phyloP scores from a whole-genome alignment of 164 flowering plant species.

The grape (Vitis vinifera) region DNA sequence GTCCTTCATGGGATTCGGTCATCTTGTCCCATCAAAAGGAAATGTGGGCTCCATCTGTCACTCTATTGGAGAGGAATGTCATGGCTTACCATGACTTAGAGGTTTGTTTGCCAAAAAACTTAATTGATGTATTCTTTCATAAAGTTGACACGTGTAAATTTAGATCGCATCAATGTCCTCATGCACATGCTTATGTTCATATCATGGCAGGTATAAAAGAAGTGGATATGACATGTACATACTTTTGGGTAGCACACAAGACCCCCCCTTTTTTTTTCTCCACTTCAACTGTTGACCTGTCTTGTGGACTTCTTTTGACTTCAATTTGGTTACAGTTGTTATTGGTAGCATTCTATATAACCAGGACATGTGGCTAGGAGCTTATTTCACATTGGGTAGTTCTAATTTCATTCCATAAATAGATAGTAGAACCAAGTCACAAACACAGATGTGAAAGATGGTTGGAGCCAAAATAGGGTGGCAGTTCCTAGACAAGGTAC shows the following conservation, averaged over 20 bases:
- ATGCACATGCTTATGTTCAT: neutral
- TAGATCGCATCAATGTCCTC: neutral
- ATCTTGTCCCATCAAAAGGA: neutral
- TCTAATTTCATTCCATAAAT: too few relatives aligned
- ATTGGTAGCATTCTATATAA: neutral
- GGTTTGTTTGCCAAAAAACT: slow-evolving; percentile 3
- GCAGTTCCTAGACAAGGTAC: too few relatives aligned
- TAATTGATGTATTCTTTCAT: neutral
- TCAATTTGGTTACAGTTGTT: neutral
- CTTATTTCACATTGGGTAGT: neutral
- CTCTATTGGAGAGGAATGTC: neutral
- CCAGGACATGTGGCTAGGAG: neutral
- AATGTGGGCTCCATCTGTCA: neutral
- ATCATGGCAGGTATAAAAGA: slow-evolving; percentile 1
- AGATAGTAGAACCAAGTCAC: too few relatives aligned
- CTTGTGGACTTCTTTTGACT: neutral
- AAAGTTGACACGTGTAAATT: neutral
- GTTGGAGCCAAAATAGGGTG: too few relatives aligned
- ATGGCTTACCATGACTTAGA: too few relatives aligned
- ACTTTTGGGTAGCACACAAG: neutral
- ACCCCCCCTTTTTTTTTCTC: neutral
- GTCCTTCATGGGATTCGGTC: slow-evolving; percentile 13
- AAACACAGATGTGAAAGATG: too few relatives aligned
- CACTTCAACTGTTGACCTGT: neutral
- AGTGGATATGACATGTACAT: neutral